Base-by-base conservation (phyloP, 192 early-diverging fungal species). In the Pilaira anomala region DNA sequence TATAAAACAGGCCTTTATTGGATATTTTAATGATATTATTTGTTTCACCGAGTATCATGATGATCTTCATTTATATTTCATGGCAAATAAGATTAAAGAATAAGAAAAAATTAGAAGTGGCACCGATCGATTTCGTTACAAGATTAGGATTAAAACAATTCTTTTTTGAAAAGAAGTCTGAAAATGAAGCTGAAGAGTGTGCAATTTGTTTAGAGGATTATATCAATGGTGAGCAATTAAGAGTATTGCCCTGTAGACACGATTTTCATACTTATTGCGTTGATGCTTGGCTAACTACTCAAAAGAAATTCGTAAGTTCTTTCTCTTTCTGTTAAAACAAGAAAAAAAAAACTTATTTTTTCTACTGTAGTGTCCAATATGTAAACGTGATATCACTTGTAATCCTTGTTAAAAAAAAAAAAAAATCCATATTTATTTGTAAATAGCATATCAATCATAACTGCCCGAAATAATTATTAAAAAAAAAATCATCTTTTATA, bases 151-250 rank as follows among this genome's bases (percentile, higher is more conserved):
- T 80, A 24, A 90, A 85, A 42, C 81, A 82, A 12, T 94, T 84
- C 53, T 80, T 76, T 67, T 53, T 56, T 29, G 63, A 85, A 58
- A 88, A 87, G 53, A 74, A 75, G 33, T 72, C 77, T 39, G 88
- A 88, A 30, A 87, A 91, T 68, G 93, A 93, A 49, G 92, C 86
- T 8, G 80, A 84, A 3, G 85, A 86, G 40, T 98, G 96, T 73
- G 85, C 89, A 5, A 96, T 98, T 25, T 98, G 96, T 76, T 75
- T 98, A 61, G 95, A 97, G 8, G 92, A 95, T 53, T 97, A 90
- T 79, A 74, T 79, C 14, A 85, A 88, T 63, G 90, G 87, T 19
- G 88, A 92, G 16, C 80, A 87, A 63, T 67, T 96, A 21, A 74
- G 94, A 12, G 80, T 89, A 9, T 73, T 98, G 46, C 89, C 90